Base-by-base conservation (phyloP, 2,329 filamentous ascomycete species). In the Paecilomyces fulvus region DNA sequence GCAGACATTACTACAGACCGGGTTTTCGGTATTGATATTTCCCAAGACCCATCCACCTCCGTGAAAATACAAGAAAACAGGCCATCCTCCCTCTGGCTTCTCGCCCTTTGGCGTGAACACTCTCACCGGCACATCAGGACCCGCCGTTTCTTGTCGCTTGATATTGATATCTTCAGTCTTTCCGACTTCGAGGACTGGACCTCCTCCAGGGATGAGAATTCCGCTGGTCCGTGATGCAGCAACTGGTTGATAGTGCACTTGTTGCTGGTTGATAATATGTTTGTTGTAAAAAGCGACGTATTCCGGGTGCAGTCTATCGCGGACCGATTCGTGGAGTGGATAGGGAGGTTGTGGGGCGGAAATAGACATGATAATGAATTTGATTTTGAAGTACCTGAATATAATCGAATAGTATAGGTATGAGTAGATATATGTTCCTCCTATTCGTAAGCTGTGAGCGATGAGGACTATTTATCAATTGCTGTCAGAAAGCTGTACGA, bases 11-110 rank as follows among this genome's bases (percentile, higher is more conserved):
- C 79, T 77, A 53, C 79, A 80, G 2, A 83, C 77, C 3, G 76
- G 74, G 60, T 84, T 83, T 68, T 84, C 82, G 0, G 80, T 83
- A 58, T 80, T 74, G 49, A 83, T 81, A 50, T 78, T 81, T 0
- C 81, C 81, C 30, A 83, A 61, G 2, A 83, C 80, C 80, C 80
- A 84, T 3, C 81, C 82, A 0, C 81, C 81, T 3, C 81, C 82
- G 60, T 84, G 82, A 61, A 77, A 81, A 64, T 82, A 85, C 3
- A 84, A 61, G 64, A 80, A 76, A 7, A 79, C 74, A 1, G 81
- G 81, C 81, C 81, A 84, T 25, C 82, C 81, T 0, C 60, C 62
- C 0, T 62, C 67, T 0, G 80, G 80, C 10, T 57, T 70, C 4
- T 70, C 59, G 0, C 77, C 78, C 4, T 67, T 63, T 0, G 82